A percentile compares a stretch with the other conserved stretches of the same genome.
phyloP scores from a whole-genome alignment of 2,329 filamentous ascomycete genomes.

The Microcyclospora tardicrescens region DNA sequence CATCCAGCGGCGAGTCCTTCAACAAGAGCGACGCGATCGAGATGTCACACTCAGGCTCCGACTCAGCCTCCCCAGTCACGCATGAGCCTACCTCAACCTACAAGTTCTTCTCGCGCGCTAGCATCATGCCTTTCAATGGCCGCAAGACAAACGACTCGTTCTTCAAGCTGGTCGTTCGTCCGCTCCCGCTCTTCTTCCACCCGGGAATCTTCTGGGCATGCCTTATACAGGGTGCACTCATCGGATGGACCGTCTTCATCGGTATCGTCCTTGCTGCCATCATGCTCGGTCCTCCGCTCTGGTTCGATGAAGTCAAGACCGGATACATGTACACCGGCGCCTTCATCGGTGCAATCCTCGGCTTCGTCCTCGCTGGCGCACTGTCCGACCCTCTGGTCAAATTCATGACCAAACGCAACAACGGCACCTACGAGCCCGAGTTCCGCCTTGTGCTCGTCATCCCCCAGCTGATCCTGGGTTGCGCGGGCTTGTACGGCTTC shows the following conservation, averaged over 20 bases:
- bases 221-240: slow-evolving; percentile 76
- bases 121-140: slow-evolving; percentile 53
- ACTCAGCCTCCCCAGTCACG: slow-evolving; percentile 1
- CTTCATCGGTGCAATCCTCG: slow-evolving; percentile 68
- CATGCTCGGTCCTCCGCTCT: slow-evolving; percentile 68
- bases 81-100: slow-evolving; percentile 4
- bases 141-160: slow-evolving; percentile 69
- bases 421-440: slow-evolving; percentile 79
- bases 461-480: slow-evolving; percentile 66
- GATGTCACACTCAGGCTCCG: slow-evolving; percentile 1
- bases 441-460: slow-evolving; percentile 74
- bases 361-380: slow-evolving; percentile 61
- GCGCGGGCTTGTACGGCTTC: slow-evolving; percentile 72
- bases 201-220: slow-evolving; percentile 73
- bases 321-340: slow-evolving; percentile 82
- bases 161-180: slow-evolving; percentile 51
- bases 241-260: slow-evolving; percentile 93
- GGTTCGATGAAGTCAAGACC: slow-evolving; percentile 66
- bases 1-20: not conserved
- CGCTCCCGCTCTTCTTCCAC: slow-evolving; percentile 71
- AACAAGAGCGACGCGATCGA: slow-evolving; percentile 1
- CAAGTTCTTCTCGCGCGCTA: slow-evolving; percentile 11
- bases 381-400: slow-evolving; percentile 62
- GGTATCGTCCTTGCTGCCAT: slow-evolving; percentile 71
- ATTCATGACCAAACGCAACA: slow-evolving; percentile 58